Percentiles rank a stretch among this genome's conserved stretches.
These are phyloP conservation scores for Naganishia randhawae DNA, from an alignment of 768 basidiomycete genomes.

Conservation along the genomic window DNA sequence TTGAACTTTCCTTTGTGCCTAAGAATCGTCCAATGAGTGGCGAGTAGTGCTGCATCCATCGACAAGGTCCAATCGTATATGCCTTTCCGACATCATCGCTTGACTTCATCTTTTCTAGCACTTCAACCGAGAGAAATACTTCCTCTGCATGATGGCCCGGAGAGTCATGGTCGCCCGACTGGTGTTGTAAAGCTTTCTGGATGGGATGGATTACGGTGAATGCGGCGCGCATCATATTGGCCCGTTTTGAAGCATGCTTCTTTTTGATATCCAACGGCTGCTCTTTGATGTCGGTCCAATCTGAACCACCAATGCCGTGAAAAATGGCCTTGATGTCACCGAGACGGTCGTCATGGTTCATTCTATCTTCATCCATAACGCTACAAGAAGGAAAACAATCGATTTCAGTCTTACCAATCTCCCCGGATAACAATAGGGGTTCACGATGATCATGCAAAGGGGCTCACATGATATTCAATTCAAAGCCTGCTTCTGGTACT, in stretches of 20 bases:
- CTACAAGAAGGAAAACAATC: neutral
- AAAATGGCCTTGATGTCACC: constrained; percentile 36
- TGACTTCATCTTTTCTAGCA: constrained; percentile 45
- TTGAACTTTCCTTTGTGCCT: constrained; percentile 37
- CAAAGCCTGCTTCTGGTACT: constrained; percentile 38
- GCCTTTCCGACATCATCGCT: constrained; percentile 46
- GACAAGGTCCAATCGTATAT: constrained; percentile 54
- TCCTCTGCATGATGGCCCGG: constrained; percentile 30
- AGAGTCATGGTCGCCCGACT: constrained; percentile 32
- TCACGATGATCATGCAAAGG: too few relatives aligned
- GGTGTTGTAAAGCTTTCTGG: constrained; percentile 2
- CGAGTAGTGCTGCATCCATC: constrained; percentile 53
- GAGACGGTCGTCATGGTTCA: constrained; percentile 43
- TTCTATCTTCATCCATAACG: constrained; percentile 46
- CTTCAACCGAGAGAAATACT: constrained; percentile 43
- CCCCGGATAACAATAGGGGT: neutral
- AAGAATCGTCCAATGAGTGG: constrained; percentile 53
- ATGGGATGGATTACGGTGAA: neutral
- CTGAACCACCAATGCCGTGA: neutral
- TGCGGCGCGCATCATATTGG: constrained; percentile 34
- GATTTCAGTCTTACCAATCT: neutral
- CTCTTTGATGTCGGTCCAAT: constrained; percentile 34
- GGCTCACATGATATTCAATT: constrained; percentile 28
- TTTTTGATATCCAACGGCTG: constrained; percentile 38
- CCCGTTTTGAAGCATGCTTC: constrained; percentile 36